Evolutionary conservation across 2,329 filamentous ascomycete genomes (phyloP), one percentile per base, ranked within the genome.

Genomic region (Colletotrichum cordylinicola): DNA sequence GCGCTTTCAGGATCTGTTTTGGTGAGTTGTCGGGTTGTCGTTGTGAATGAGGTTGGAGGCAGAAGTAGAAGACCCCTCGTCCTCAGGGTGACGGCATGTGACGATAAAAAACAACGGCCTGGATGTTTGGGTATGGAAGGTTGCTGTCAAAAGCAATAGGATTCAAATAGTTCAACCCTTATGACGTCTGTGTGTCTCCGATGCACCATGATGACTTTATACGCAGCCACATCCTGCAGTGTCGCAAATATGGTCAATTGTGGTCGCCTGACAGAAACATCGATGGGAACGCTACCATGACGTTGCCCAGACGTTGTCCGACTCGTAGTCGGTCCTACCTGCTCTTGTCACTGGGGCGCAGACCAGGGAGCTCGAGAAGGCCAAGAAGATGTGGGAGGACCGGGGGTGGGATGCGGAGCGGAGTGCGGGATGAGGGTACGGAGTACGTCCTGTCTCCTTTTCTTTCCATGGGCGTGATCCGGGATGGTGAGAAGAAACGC

Each of bases 141-240:
- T 16, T 6, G 37, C 37, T 13, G 37, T 43, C 18, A 64, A 68
- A 8, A 67, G 27, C 68, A 68, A 33, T 24, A 8, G 27, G 15
- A 43, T 15, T 18, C 18, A n/a, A 13, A 18, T 33, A 16, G 18
- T 35, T 31, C n/a, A 31, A 13, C 15, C 24, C 18, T 12, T 16
- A 48, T 72, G 56, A 58, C 35, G 33, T 52, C 35, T 15, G n/a
- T 35, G 13, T 52, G 29, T 58, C 21, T n/a, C 2, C 16, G 18
- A 33, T 21, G 69, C 35, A 75, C 70, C 62, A 39, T 64, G 64
- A 60, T 73, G 70, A 9, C 70, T 73, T 73, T 75, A 75, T 75
- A 73, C 70, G 64, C 70, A 73, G 64, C 70, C 70, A 52, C 35
- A 27, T 65, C 37, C 58, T 29, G 39, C 64, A 24, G n/a, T 21